Conservation (phyloP, 2,329 filamentous ascomycete species). For the Myriosclerotinia duriaeana region DNA sequence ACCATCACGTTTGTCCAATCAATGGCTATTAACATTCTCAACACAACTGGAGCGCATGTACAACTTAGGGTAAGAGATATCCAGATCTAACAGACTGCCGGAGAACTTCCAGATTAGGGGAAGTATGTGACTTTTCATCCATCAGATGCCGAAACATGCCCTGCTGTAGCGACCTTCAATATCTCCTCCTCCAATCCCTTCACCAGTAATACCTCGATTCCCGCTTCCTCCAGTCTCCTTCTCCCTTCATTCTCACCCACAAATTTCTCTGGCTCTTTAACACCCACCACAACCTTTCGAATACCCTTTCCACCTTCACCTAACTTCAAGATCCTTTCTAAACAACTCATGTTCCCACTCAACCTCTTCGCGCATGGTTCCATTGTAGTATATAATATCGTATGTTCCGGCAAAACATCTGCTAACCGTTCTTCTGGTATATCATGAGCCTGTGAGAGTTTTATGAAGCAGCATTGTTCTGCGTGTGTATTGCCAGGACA, state of each 20-base stretch:
- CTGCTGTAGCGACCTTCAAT: slow-evolving; percentile 75
- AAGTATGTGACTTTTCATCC: background rate
- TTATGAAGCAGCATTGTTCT: slow-evolving; percentile 86
- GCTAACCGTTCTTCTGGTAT: slow-evolving; percentile 56
- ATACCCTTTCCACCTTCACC: slow-evolving; percentile 47
- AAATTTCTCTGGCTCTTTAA: slow-evolving; percentile 87
- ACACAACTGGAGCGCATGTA: too few species aligned
- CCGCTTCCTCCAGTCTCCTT: slow-evolving; percentile 65
- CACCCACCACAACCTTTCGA: slow-evolving; percentile 79
- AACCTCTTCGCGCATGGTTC: slow-evolving; percentile 76
- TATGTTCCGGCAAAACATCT: slow-evolving; percentile 51
- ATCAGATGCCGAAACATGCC: slow-evolving; percentile 52
- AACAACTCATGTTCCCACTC: slow-evolving; percentile 74
- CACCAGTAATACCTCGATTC: slow-evolving; percentile 72
- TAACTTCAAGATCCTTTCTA: slow-evolving; percentile 71
- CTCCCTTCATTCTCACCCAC: slow-evolving; percentile 78
- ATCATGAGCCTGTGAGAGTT: slow-evolving; percentile 55
- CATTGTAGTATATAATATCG: slow-evolving; percentile 84
- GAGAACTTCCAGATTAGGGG: background rate
- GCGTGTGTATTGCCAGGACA: slow-evolving; percentile 92
- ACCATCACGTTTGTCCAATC: background rate
- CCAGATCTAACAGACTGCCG: background rate
- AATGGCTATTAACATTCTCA: background rate
- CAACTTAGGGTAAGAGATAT: background rate
- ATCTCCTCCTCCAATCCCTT: slow-evolving; percentile 78